A percentile compares a stretch with the other conserved stretches of the same genome.
These are phyloP conservation scores for Yamagishiella unicocca DNA, from an alignment of 139 green algal genomes.

Conservation along the genomic window DNA sequence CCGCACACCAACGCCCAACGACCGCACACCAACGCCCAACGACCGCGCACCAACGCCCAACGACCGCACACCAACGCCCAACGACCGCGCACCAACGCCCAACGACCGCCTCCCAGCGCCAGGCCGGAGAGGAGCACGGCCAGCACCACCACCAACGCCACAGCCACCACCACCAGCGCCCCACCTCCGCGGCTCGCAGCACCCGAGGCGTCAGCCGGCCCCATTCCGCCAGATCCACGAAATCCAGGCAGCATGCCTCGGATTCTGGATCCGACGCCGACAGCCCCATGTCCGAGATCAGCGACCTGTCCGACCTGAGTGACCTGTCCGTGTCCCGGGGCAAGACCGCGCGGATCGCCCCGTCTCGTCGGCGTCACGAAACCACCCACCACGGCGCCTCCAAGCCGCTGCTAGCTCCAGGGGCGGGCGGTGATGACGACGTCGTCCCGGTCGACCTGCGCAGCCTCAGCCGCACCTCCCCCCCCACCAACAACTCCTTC, in stretches of 20 bases:
- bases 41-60: not conserved
- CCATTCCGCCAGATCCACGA: not conserved
- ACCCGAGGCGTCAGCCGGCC: not conserved
- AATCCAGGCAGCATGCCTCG: not conserved
- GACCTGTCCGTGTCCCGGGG: no score
- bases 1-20: conserved; percentile 8
- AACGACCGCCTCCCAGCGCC: not conserved
- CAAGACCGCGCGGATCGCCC: no score
- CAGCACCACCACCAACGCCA: not conserved
- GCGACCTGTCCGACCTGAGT: conserved; percentile 1
- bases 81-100: not conserved
- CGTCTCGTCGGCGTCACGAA: no score
- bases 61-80: not conserved
- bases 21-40: not conserved
- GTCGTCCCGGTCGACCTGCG: no score
- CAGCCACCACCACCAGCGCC: not conserved
- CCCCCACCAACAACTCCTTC: no score
- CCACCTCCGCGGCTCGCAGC: not conserved
- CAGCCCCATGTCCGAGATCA: not conserved
- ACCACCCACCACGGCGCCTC: no score
- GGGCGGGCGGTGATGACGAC: no score
- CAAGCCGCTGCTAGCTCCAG: no score
- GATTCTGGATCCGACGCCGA: not conserved
- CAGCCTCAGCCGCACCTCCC: no score
- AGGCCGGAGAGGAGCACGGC: not conserved